phyloP scores from a whole-genome alignment of 2,329 filamentous ascomycete genomes.

The Acephala macrosclerotiorum region DNA sequence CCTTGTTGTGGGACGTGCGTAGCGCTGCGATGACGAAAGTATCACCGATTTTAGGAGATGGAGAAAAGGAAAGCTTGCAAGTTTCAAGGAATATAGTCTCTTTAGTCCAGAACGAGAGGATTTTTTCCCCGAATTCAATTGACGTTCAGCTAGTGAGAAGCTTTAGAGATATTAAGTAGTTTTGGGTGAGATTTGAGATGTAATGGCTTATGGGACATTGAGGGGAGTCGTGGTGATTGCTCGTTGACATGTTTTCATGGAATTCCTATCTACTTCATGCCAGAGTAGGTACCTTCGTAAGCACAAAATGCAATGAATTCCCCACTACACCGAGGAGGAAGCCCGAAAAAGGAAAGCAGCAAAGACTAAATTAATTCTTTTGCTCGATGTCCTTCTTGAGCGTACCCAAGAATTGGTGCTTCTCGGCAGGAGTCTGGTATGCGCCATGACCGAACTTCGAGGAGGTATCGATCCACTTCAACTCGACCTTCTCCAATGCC shows the following conservation, averaged over 20 bases:
- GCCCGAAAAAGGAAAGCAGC: constrained; percentile 44
- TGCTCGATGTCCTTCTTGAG: constrained; percentile 95
- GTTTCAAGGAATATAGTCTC: background rate
- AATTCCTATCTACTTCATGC: constrained; percentile 39
- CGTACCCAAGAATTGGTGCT: constrained; percentile 95
- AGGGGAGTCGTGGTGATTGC: constrained; percentile 7
- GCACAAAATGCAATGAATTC: constrained; percentile 38
- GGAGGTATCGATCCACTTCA: constrained; percentile 99
- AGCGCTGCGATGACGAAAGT: constrained; percentile 9
- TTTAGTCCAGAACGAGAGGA: background rate
- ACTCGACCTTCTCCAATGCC: constrained; percentile 97
- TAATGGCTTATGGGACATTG: background rate
- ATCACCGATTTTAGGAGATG: background rate
- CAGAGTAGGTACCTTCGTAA: constrained; percentile 34
- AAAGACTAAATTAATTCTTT: constrained; percentile 55
- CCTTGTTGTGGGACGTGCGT: constrained; percentile 13
- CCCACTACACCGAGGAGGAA: constrained; percentile 41
- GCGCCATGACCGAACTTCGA: constrained; percentile 99
- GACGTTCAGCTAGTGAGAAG: background rate
- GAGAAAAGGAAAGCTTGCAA: background rate
- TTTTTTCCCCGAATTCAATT: background rate
- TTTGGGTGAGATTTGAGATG: background rate
- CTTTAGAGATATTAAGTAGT: background rate
- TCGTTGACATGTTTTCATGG: constrained; percentile 41
- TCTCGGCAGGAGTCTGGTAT: constrained; percentile 98